Percentiles rank a stretch among this genome's conserved stretches.
Evolutionary conservation across 345 rosid species (phyloP).

Genomic region (Eucalyptus cloeziana): DNA sequence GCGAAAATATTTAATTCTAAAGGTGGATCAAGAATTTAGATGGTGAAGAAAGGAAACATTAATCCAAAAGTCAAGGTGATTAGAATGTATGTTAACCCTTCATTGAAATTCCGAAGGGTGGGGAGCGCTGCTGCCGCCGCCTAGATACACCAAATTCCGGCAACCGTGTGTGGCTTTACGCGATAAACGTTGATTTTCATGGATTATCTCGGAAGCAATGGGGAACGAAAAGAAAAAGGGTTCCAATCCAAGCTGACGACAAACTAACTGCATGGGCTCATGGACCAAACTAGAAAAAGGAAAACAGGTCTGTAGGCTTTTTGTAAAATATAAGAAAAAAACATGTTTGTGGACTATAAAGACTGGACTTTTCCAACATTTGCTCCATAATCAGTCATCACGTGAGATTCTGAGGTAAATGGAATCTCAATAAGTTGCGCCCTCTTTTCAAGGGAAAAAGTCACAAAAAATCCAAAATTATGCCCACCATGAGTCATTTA

Average conservation of each 20-base stretch:
- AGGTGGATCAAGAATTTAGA: background rate
- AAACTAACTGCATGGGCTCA: background rate
- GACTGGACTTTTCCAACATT: background rate
- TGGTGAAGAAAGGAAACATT: background rate
- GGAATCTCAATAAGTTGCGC: too few species aligned
- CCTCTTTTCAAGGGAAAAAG: too few species aligned
- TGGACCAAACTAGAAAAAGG: background rate
- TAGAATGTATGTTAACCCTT: background rate
- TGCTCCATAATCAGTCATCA: too few species aligned
- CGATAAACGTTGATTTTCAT: background rate
- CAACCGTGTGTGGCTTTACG: background rate
- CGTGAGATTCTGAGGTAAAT: too few species aligned
- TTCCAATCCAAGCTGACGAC: background rate
- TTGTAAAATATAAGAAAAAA: background rate
- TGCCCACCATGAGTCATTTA: too few species aligned
- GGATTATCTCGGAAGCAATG: background rate
- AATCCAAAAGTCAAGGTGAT: background rate
- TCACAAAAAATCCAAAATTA: too few species aligned
- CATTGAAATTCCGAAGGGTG: background rate
- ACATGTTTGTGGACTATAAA: background rate
- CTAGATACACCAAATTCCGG: background rate
- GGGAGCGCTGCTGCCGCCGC: background rate
- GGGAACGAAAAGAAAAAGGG: background rate
- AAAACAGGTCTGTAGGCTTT: background rate
- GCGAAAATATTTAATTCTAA: background rate